Evolutionary conservation across 495 filamentous ascomycete species (phyloP), one percentile per base, ranked within the genome.

Genomic region (Podospora comata): DNA sequence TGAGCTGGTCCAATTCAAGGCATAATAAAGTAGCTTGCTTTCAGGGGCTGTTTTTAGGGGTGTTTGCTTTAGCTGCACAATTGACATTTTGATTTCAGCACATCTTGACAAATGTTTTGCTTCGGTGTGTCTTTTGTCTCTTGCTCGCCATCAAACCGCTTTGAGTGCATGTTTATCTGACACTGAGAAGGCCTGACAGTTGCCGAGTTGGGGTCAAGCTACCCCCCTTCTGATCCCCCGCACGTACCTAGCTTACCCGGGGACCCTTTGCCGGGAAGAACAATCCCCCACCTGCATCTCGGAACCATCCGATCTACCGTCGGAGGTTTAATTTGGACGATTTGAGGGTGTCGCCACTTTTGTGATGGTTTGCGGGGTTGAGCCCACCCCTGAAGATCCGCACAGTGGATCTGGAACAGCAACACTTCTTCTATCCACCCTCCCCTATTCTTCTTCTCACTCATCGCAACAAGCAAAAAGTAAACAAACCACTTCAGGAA

Each of bases 1-100:
- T 32, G 74, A 76, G 60, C 67, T 82, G 62, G 79, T 81, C 56
- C 72, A 82, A 73, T 79, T 77, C 54, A 66, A 65, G 67, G 60
- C 20, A 20, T 30, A 23, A 23, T 62, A 63, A 16, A 19, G 9
- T 27, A 32, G 60, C 48, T 28, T 13, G 39, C 15, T 48, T 39
- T 15, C 6, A 48, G 20, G 20, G 26, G 62, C 16, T 15, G 27
- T 59, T 27, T 27, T 32, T 32, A 48, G n/a, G 32, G 62, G 39
- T 18, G 23, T 58, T 58, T 58, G 20, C 56, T 18, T 58, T 58
- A 13, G 39, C 39, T 48, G 39, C 13, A 48, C 39, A 48, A 48
- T 48, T 48, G 39, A 48, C 9, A 11, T 48, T 6, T 13, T 16
- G 7, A 16, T 13, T 58, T 58, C 1, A 2, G 1, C 23, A 58